Base-by-base conservation (phyloP, 2,329 filamentous ascomycete genomes). In the Colletotrichum godetiae region DNA sequence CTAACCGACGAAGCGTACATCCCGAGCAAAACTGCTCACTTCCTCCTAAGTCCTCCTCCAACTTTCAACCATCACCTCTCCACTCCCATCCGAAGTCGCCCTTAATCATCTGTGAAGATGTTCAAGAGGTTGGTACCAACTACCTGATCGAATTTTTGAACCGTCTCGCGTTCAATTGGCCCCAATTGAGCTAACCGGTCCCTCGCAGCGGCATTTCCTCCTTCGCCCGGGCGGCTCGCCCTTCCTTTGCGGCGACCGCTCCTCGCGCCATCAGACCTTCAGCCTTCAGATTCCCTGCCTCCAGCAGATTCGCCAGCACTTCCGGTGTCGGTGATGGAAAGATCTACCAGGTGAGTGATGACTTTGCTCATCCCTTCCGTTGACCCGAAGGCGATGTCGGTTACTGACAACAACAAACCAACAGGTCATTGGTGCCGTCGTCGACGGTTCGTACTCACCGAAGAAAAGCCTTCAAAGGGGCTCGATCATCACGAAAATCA, bases 351-450 rank as follows among this genome's bases (percentile, higher is more conserved):
- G 89, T 91, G 82, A 85, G 88, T 74, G 72, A 68, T 76, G 53
- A 35, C 58, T 13, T 19, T 19, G 22, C 67, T 37, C 29, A 65
- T 52, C 55, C 53, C 58, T 65, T 68, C 53, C 59, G 42, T 55
- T 67, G 42, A 49, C 58, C 55, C 65, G 66, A 75, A 53, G 55
- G 63, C 35, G 29, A 62, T 35, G 37, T 57, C 53, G 67, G 76
- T 67, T 56, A 75, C 81, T 85, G 80, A 85, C 80, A 75, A 77
- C 84, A 92, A 92, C 83, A 92, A 90, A 86, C 88, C 92, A 83
- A 84, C 88, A 95, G 89, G 95, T 98, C 86, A 98, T 98, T 88
- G 95, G 97, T 94, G 96, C 97, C 89, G 95, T 98, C 85, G 97
- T 98, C 82, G 97, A 98, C 89, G 95, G 95, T 97, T 90, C 89